These are phyloP conservation scores for Planoprotostelium fungivorum DNA, from an alignment of 78 protist species.

Conservation along the genomic window DNA sequence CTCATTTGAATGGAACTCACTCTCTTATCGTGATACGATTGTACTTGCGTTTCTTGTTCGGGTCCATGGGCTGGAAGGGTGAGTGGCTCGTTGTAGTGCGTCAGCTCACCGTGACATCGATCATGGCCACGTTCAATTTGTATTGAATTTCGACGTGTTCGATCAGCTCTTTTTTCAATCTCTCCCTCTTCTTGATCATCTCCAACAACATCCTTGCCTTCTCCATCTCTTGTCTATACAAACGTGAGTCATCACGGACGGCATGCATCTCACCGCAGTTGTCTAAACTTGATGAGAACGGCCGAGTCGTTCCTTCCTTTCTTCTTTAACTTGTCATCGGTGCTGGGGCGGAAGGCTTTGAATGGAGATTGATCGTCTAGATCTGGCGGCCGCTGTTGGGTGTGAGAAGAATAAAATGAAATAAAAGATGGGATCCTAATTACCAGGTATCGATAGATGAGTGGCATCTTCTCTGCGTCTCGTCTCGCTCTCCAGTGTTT, in stretches of 20 bases:
- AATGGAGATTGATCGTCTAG: conserved; percentile 52
- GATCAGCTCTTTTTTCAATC: conserved; percentile 28
- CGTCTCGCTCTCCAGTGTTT: background rate
- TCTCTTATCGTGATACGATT: no score
- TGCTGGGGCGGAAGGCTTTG: conserved; percentile 48
- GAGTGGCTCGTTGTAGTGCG: no score
- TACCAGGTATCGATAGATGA: background rate
- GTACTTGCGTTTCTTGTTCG: no score
- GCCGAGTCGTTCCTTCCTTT: conserved; percentile 35
- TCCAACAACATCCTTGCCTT: conserved; percentile 30
- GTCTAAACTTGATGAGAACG: conserved; percentile 19
- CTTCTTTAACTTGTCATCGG: conserved; percentile 27
- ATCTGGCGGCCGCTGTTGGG: conserved; percentile 24
- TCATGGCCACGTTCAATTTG: background rate
- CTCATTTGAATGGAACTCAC: no score
- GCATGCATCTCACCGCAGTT: no score
- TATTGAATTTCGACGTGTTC: background rate
- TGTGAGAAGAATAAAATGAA: background rate
- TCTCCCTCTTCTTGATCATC: conserved; percentile 59
- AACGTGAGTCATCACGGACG: no score
- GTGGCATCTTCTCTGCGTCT: background rate
- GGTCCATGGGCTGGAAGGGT: no score
- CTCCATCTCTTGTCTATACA: conserved; percentile 56
- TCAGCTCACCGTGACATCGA: background rate
- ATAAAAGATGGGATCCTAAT: background rate